Base-by-base conservation (phyloP, 192 early-diverging fungal species). In the Powellomyces hirtus region DNA sequence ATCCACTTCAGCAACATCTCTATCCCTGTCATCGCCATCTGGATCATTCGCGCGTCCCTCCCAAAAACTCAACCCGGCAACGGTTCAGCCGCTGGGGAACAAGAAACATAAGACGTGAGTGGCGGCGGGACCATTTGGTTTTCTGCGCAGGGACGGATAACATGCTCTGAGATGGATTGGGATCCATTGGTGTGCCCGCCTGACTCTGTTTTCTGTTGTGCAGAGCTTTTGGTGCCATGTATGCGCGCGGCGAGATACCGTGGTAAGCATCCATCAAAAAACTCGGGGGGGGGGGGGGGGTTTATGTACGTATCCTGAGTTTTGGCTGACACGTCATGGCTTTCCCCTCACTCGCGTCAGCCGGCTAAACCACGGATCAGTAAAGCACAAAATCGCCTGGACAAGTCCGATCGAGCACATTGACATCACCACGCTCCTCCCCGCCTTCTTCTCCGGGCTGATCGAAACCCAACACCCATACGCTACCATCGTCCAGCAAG, bases 331-430 rank as follows among this genome's bases (percentile, higher is more conserved):
- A 26, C 16, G 36, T 4, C 46, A 29, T 26, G 8, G 24, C 22
- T 1, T 22, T n/a, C 50, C 46, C 40, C 10, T 42, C 40, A 42
- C 40, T 42, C 36, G n/a, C n/a, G n/a, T n/a, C n/a, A 70, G 70
- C 53, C 60, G 72, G n/a, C 64, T 78, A 0, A 57, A 78, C 29
- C 76, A 78, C 40, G 76, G 76, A 13, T 78, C 76, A 18, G 72
- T 78, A 31, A 78, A 78, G 46, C 76, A 78, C 58, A 74, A 74
- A 44, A 6, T 30, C 33, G 1, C 4, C 29, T 56, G 18, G 53
- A 4, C 18, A 8, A 56, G 53, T 76, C 5, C 20, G 29, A 56
- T 16, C 18, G 22, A 24, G 24, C 50, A 52, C 7, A 10, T 52
- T 10, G 24, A 52, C 8, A 42, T 52, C 36, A 18, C 37, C 1